Conservation (phyloP, 148 eudicot species). For the Heliosperma pusillum region DNA sequence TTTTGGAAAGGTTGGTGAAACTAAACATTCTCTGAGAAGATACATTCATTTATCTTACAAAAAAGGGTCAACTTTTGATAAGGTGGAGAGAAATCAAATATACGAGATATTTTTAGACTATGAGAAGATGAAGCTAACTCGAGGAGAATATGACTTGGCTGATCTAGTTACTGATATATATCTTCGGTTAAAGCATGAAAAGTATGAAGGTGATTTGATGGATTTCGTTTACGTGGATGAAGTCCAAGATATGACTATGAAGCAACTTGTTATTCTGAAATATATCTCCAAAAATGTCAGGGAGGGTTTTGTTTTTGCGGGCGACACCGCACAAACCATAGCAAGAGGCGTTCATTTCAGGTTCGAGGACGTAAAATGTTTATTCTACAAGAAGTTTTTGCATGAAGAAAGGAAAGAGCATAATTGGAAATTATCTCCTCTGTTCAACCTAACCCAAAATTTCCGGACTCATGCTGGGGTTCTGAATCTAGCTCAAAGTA, state of each 20-base stretch:
- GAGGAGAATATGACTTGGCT: slow-evolving; percentile 56
- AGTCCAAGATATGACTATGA: slow-evolving; percentile 73
- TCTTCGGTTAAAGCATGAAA: slow-evolving; percentile 36
- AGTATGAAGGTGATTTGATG: slow-evolving; percentile 46
- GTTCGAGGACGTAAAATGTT: slow-evolving; percentile 49
- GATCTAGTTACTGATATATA: slow-evolving; percentile 72
- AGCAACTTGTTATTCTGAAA: slow-evolving; percentile 59
- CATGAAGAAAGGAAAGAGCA: slow-evolving; percentile 21
- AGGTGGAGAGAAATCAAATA: slow-evolving; percentile 35
- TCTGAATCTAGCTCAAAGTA: slow-evolving; percentile 44
- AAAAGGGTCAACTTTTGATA: slow-evolving; percentile 28
- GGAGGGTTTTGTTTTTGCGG: slow-evolving; percentile 72
- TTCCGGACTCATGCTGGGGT: slow-evolving; percentile 65
- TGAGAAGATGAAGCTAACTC: slow-evolving; percentile 47
- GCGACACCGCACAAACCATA: slow-evolving; percentile 81
- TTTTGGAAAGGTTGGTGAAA: neutral
- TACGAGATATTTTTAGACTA: slow-evolving; percentile 52
- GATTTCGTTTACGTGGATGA: slow-evolving; percentile 78
- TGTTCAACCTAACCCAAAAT: slow-evolving; percentile 36
- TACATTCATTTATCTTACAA: slow-evolving; percentile 28
- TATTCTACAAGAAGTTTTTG: slow-evolving; percentile 54
- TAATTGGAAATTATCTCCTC: slow-evolving; percentile 39
- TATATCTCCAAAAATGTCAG: slow-evolving; percentile 55
- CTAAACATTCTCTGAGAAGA: slow-evolving; percentile 15
- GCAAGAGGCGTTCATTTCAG: slow-evolving; percentile 69